Conservation (phyloP, 306 rosid genomes). For the Inga leiocalycina region DNA sequence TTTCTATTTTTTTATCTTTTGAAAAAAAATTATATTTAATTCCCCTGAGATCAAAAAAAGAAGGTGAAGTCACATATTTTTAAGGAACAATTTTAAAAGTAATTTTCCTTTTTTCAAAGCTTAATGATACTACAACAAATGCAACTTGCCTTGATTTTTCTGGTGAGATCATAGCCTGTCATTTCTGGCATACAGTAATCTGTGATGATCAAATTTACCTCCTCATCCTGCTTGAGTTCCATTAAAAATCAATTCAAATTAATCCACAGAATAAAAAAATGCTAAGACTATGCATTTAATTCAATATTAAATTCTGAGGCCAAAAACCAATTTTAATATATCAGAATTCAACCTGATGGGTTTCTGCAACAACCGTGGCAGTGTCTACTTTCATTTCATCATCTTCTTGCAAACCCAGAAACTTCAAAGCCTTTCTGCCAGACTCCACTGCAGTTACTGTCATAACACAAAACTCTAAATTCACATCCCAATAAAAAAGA, state of each 20-base stretch:
- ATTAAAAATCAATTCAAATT: constrained; percentile 11
- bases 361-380: constrained; percentile 38
- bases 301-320: not conserved
- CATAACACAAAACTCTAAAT: constrained; percentile 10
- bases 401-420: constrained; percentile 72
- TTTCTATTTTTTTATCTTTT: not conserved
- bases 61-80: not conserved
- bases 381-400: constrained; percentile 35
- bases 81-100: not conserved
- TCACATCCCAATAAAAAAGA: not conserved
- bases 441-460: constrained; percentile 88
- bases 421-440: constrained; percentile 76
- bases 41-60: not conserved
- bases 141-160: constrained; percentile 68
- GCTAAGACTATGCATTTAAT: not conserved
- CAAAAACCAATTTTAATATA: not conserved
- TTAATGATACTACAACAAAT: not conserved
- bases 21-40: not conserved
- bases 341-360: constrained; percentile 48
- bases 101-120: not conserved
- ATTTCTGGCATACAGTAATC: constrained; percentile 96
- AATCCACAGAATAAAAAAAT: not conserved
- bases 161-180: constrained; percentile 86
- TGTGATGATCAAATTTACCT: constrained; percentile 77
- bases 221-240: constrained; percentile 45